Base-by-base conservation (phyloP, 192 early-diverging fungal species). In the Entomortierella lignicola region DNA sequence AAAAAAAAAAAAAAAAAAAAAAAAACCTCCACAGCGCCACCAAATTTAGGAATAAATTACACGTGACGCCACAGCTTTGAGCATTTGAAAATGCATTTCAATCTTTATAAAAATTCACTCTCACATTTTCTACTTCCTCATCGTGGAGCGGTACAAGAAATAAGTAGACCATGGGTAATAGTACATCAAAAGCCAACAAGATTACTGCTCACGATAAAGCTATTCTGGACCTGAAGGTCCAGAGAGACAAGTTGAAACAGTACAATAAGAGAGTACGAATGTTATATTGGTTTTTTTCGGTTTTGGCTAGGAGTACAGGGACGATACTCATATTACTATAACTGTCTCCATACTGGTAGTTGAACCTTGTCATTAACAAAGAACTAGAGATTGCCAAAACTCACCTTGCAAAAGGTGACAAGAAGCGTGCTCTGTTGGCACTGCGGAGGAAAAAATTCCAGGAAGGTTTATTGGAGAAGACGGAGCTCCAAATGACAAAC, bases 391-490 rank as follows among this genome's bases (percentile, higher is more conserved):
- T 94, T 41, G 98, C 98, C 18, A 94, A 94, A 66, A 72, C 88
- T 41, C 89, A 93, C 68, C 81, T 97, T 13, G 83, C 68, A 7
- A 85, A 88, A 58, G 91, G 91, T 11, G 92, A 98, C 80, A 95
- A 94, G 60, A 81, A 83, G 43, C 86, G 90, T 11, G 98, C 98
- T 7, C 79, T 97, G 60, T 66, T 99, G 34, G 96, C 98, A 2
- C 87, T 99, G 17, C 92, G 93, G 74, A 95, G 96, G 86, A 97
- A 97, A 81, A 98, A 98, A 77, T 98, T 96, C 77, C 96, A 98
- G 81, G 93, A 98, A 81, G 88, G 90, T 63, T 85, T 97, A 66
- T 84, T 98, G 25, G 82, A 86, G 51, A 92, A 94, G 82, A 93
- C 95, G 4, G 92, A 94, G 60, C 73, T 92, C 23, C 96, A 99